phyloP scores from a whole-genome alignment of 2,329 filamentous ascomycete species.

The Dothideomycetidae sp. region DNA sequence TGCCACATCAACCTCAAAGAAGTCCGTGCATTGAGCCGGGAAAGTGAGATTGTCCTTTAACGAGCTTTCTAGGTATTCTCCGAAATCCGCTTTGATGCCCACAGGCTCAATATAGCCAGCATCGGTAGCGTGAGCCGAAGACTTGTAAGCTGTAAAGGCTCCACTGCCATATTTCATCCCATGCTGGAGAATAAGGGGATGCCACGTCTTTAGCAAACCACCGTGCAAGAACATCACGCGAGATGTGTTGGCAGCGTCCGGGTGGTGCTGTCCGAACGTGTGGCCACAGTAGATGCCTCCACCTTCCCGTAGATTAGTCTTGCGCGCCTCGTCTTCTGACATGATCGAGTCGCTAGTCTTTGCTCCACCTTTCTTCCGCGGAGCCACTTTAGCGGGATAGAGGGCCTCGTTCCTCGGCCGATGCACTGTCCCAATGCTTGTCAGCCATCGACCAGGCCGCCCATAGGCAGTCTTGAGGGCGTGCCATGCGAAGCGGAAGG shows the following conservation, averaged over 20 bases:
- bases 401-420: neutral
- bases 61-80: conserved; percentile 1
- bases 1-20: neutral
- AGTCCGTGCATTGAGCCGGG: neutral
- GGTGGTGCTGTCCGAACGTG: conserved; percentile 19
- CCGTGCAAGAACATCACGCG: conserved; percentile 18
- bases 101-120: conserved; percentile 2
- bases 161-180: conserved; percentile 13
- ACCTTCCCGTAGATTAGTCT: neutral
- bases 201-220: conserved; percentile 7
- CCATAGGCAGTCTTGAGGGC: conserved; percentile 20
- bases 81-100: neutral
- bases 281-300: conserved; percentile 18
- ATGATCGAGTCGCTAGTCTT: neutral
- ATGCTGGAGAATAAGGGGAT: conserved; percentile 16
- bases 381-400: neutral
- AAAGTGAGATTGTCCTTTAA: neutral
- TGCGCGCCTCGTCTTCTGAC: neutral
- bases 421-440: conserved; percentile 16
- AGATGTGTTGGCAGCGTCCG: conserved; percentile 9
- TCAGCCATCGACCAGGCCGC: conserved; percentile 17
- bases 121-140: conserved; percentile 4
- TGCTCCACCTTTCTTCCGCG: neutral
- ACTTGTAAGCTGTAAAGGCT: conserved; percentile 16
- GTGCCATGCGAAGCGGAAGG: conserved; percentile 22